Evolutionary conservation across 1,284 basidiomycete species (phyloP), one percentile per base, ranked within the genome.

Genomic region (Chondrostereum purpureum): DNA sequence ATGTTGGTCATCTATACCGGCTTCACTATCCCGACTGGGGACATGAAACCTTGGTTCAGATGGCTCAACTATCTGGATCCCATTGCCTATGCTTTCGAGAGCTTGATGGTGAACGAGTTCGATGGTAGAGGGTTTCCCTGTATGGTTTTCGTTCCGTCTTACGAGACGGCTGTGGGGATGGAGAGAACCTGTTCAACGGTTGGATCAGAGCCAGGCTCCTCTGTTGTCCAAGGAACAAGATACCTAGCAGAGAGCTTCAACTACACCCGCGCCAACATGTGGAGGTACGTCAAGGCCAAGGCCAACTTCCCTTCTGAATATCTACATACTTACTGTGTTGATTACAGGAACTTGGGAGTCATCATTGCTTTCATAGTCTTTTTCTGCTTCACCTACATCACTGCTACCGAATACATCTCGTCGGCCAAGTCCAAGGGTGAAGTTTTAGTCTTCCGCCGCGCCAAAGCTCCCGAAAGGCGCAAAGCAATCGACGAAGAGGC

Each of bases 11-110:
- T 72, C 44, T 74, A 70, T 21, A 49, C 50, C 3, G 50, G 50
- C 12, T 51, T 51, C 35, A 42, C 48, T 5, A 46, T 51, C 23
- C 50, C 50, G 5, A 42, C 20, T 11, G 16, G 17, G 1, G 27
- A 44, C 20, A 51, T 51, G 50, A 20, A 14, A n/a, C 27, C 38
- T 4, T 49, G 48, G 47, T 49, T 46, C 27, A 31, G 48, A n/a
- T 72, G 73, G 75, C 64, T 74, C 49, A 65, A 65, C 47, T 70
- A 68, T 52, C 48, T 72, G 44, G 60, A 71, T 53, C 70, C 71
- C 2, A 64, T 69, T 47, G 62, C 54, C 16, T 49, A 54, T 41
- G 60, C 57, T 1, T 69, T 70, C 57, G 61, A 68, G 37, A 51
- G 62, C 1, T 56, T 70, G 33, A 65, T 71, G 63, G 56, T 65